A percentile compares a stretch with the other conserved stretches of the same genome.
phyloP scores from a whole-genome alignment of 208 protist species.

The Crithidia thermophila region DNA sequence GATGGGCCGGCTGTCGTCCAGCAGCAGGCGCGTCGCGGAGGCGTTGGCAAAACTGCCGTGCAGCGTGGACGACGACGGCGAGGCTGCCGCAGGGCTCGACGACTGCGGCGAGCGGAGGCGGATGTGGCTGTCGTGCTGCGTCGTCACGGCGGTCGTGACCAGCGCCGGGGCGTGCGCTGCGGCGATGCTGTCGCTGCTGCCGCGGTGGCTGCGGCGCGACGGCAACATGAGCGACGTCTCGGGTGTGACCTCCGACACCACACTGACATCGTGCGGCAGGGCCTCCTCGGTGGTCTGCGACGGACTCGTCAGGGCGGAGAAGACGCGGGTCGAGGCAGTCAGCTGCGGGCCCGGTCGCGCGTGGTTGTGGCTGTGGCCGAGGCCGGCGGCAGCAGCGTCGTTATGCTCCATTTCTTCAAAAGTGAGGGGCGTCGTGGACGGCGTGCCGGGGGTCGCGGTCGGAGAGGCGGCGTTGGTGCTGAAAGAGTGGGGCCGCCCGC shows the following conservation, averaged over 20 bases:
- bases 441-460: neutral
- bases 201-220: neutral
- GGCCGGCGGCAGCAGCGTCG: neutral
- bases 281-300: too few relatives aligned
- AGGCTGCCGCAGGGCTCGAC: neutral
- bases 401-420: constrained; percentile 2
- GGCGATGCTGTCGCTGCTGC: neutral
- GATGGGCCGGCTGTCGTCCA: neutral
- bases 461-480: neutral
- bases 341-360: too few relatives aligned
- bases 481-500: neutral
- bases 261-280: too few relatives aligned
- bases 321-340: neutral
- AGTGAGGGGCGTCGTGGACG: neutral
- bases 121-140: constrained; percentile 1
- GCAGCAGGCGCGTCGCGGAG: neutral
- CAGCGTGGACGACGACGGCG: neutral
- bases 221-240: neutral
- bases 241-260: too few relatives aligned
- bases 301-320: neutral
- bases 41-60: neutral
- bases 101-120: neutral
- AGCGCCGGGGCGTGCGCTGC: neutral
- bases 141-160: neutral
- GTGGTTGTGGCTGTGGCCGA: neutral